Evolutionary conservation across 495 filamentous ascomycete genomes (phyloP).

Genomic region (Penicillium goetzii): DNA sequence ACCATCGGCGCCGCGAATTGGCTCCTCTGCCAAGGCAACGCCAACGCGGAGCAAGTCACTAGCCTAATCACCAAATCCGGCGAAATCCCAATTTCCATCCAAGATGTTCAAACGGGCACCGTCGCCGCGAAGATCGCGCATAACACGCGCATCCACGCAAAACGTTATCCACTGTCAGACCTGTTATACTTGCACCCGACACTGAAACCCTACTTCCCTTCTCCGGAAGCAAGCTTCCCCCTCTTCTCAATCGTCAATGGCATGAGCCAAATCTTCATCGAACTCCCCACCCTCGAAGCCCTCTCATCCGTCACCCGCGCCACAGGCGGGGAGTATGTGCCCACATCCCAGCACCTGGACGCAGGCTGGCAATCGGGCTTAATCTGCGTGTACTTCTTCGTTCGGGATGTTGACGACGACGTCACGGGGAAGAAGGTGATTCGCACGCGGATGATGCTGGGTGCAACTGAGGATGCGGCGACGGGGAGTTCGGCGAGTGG

Average conservation of each 20-base stretch:
- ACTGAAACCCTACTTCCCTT: conserved; percentile 29
- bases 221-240: conserved; percentile 25
- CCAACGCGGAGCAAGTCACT: conserved; percentile 32
- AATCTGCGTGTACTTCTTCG: conserved; percentile 61
- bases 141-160: conserved; percentile 63
- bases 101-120: conserved; percentile 16
- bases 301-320: conserved; percentile 36
- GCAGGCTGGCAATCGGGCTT: conserved; percentile 60
- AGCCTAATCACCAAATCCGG: conserved; percentile 67
- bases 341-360: conserved; percentile 49
- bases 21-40: conserved; percentile 36
- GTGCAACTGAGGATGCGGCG: conserved; percentile 66
- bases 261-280: conserved; percentile 69
- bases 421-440: conserved; percentile 36
- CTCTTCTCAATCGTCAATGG: conserved; percentile 54
- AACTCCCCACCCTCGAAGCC: conserved; percentile 50
- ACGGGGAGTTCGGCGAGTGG: conserved; percentile 69
- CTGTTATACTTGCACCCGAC: conserved; percentile 39
- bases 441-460: conserved; percentile 56
- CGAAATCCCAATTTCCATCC: conserved; percentile 51
- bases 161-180: conserved; percentile 32
- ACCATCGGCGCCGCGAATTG: conserved; percentile 71
- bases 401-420: conserved; percentile 41
- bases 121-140: conserved; percentile 66
- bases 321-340: conserved; percentile 28